These are phyloP conservation scores for Tolypocladium inflatum DNA, from an alignment of 2,329 filamentous ascomycete species.

Conservation along the genomic window DNA sequence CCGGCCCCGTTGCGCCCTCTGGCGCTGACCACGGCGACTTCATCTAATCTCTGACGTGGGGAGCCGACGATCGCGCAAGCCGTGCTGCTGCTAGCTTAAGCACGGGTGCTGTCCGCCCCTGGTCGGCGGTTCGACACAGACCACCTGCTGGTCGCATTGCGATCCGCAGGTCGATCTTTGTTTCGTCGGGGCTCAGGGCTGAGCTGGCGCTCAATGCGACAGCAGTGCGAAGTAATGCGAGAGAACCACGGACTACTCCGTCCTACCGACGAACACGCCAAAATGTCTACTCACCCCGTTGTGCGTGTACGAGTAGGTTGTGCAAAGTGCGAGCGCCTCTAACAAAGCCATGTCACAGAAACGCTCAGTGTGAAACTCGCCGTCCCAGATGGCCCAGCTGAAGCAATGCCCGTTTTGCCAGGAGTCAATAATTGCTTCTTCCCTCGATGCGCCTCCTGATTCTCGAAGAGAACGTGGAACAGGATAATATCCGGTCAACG, in stretches of 20 bases:
- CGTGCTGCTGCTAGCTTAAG: neutral
- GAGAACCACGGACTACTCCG: neutral
- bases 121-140: neutral
- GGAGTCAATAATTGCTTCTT: neutral
- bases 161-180: neutral
- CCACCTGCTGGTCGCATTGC: neutral
- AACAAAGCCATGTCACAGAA: neutral
- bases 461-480: neutral
- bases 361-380: neutral
- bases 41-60: slow-evolving; percentile 1
- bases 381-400: neutral
- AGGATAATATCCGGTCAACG: neutral
- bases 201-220: neutral
- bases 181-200: neutral
- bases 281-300: neutral
- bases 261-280: too few species aligned
- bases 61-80: neutral
- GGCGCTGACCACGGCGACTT: neutral
- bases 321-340: neutral
- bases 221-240: neutral
- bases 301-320: neutral
- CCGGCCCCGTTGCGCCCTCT: neutral
- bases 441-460: neutral
- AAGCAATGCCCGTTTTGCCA: neutral
- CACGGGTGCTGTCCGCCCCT: neutral